These are phyloP conservation scores for Lodderomyces metapsilosis DNA, from an alignment of 1,139 yeast genomes.

Conservation along the genomic window DNA sequence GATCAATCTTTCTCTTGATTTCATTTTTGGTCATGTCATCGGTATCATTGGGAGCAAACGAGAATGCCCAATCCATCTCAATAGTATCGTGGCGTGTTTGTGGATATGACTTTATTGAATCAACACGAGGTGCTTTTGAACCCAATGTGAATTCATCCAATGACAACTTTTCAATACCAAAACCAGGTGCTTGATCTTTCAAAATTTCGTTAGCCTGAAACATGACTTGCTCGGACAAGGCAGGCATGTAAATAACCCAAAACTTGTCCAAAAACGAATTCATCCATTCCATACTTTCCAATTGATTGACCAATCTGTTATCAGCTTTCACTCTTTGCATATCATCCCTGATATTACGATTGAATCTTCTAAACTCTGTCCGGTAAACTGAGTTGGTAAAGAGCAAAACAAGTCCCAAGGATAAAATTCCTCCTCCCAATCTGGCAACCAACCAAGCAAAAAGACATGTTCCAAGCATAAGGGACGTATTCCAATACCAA, in stretches of 20 bases:
- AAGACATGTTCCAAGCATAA: constrained; percentile 68
- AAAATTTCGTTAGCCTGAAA: constrained; percentile 63
- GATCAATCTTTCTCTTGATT: constrained; percentile 66
- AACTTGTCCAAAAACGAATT: constrained; percentile 73
- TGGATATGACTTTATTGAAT: constrained; percentile 68
- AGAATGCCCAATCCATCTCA: constrained; percentile 83
- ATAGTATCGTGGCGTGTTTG: constrained; percentile 62
- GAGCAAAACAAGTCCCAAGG: constrained; percentile 56
- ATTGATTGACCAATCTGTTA: constrained; percentile 58
- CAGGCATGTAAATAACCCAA: constrained; percentile 88
- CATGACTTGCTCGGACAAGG: constrained; percentile 72
- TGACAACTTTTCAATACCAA: constrained; percentile 70
- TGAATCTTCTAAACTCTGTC: constrained; percentile 69
- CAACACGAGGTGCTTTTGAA: constrained; percentile 72
- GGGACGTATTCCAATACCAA: constrained; percentile 65
- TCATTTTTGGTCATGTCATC: constrained; percentile 79
- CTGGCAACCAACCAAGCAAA: constrained; percentile 64
- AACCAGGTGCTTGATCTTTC: constrained; percentile 75
- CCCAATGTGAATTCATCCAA: constrained; percentile 79
- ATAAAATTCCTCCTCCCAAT: constrained; percentile 56
- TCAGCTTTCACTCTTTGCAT: constrained; percentile 59
- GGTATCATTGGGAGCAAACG: constrained; percentile 77
- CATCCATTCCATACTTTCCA: constrained; percentile 79
- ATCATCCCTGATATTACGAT: constrained; percentile 71
- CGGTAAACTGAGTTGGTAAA: constrained; percentile 66